Base-by-base conservation (phyloP, 768 basidiomycete genomes). In the Suillus variegatus region DNA sequence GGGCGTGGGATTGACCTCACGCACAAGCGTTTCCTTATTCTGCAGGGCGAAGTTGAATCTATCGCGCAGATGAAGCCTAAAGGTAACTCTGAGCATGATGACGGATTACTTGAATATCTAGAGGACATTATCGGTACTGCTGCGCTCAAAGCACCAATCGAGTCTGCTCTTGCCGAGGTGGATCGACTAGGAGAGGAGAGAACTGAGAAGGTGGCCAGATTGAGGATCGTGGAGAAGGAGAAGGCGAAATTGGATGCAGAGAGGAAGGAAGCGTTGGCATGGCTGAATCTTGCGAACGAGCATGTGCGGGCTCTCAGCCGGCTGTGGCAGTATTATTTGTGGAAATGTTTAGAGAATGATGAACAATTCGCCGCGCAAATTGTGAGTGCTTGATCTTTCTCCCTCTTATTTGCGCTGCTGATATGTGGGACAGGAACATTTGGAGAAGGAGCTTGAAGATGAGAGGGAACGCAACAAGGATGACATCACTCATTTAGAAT, bases 21-120 rank as follows among this genome's bases (percentile, higher is more conserved):
- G 70, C 97, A 99, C 73, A 99, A 99, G 71, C 91, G 97, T 2
- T 99, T 99, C 84, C 85, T 99, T 38, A 99, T 99, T 73, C 86
- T 99, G 6, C 97, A 99, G 82, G 97, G 97, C 5, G 97, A 99
- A 78, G 97, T 99, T 63, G 97, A 99, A 73, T 96, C 94, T 3
- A 99, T 98, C 65, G 96, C 97, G 2, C 95, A 95, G 75, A 99
- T 99, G 97, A 98, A 97, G 74, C 93, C 97, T 7, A 99, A 99
- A 78, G 96, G 92, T 0, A 84, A 87, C 5, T 89, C 87, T 1
- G 95, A 98, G 73, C 95, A 97, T 70, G 97, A 99, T 70, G 97
- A 99, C 63, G 97, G 97, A 6, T 82, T 99, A 0, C 89, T 99
- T 8, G 97, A 99, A 76, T 99, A 99, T 75, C 86, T 99, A 2